Base-by-base conservation (phyloP, 345 rosid genomes). In the Salix koriyanagi region DNA sequence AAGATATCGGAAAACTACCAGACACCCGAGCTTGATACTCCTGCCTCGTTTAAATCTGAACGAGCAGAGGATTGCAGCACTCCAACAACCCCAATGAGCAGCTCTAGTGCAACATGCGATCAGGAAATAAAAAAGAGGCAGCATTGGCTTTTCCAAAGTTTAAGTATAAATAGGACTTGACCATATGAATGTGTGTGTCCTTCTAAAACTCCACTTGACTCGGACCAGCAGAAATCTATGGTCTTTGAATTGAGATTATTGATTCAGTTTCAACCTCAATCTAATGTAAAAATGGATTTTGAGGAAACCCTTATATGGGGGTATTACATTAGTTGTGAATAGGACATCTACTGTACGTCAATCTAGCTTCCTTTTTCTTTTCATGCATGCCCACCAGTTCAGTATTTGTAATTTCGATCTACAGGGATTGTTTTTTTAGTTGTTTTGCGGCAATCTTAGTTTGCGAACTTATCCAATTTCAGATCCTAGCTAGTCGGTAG, bases 111-210 rank as follows among this genome's bases (percentile, higher is more conserved):
- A 61, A 83, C 83, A 36, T 84, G 85, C 67, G 92, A 89, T 78
- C 88, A 83, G 77, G 91, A 88, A 58, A 88, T 32, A 32, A 32
- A 79, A 79, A 89, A 89, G 76, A 84, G 83, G 46, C 94, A 90
- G 16, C 89, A 86, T 82, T 92, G 97, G 98, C 89, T 90, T 68
- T 89, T 94, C 67, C 87, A 84, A 77, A 90, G 89, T 76, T 86
- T 86, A 78, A 85, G 86, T 75, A 81, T 85, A 71, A 87, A 86
- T 75, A 86, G 86, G 73, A 83, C 87, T 67, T 86, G 85, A 79
- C 62, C 41, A 71, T 66, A 69, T 54, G 44, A 42, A 61, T 69
- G 67, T 75, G 54, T 30, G 32, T 30, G 32, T 30, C 76, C 76
- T n/a, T 66, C 70, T 2, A 69, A 69, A 50, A 69, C 77, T 73